Percentiles rank a stretch among this genome's conserved stretches.
These are phyloP conservation scores for Colletotrichum ledebouriae DNA, from an alignment of 2,329 filamentous ascomycete species.

Conservation along the genomic window DNA sequence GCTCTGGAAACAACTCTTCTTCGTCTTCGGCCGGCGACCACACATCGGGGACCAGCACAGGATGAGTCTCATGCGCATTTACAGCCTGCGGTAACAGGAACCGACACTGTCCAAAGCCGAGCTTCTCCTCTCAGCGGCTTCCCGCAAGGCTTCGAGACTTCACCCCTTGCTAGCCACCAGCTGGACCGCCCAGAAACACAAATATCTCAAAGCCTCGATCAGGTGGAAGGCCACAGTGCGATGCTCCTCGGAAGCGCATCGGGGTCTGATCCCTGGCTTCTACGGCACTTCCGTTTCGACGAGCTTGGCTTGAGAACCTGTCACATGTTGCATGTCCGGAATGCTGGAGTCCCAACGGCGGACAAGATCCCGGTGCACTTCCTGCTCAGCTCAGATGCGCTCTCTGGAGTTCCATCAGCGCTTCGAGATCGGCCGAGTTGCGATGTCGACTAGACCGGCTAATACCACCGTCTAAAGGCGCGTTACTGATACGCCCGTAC, in stretches of 20 bases:
- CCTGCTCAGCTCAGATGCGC: conserved; percentile 39
- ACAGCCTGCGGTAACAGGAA: background rate
- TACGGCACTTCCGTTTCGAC: conserved; percentile 53
- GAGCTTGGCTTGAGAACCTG: conserved; percentile 52
- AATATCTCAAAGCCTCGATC: conserved; percentile 46
- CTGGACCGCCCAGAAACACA: conserved; percentile 34
- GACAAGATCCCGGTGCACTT: conserved; percentile 52
- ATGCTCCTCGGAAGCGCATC: conserved; percentile 51
- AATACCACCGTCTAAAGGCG: background rate
- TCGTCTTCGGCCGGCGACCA: background rate
- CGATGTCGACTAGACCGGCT: background rate
- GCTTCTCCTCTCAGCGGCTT: background rate
- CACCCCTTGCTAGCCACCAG: background rate
- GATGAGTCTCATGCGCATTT: no score
- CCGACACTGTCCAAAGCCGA: background rate
- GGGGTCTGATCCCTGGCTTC: conserved; percentile 53
- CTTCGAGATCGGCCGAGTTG: background rate
- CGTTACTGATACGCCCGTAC: background rate
- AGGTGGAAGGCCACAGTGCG: conserved; percentile 48
- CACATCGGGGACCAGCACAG: no score
- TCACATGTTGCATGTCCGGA: conserved; percentile 53
- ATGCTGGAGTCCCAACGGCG: conserved; percentile 52
- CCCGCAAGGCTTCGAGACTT: background rate
- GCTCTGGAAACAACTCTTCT: background rate
- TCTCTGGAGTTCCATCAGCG: background rate